Percentiles rank a stretch among this genome's conserved stretches.
These are phyloP conservation scores for Stachybotrys chlorohalonatus DNA, from an alignment of 2,329 filamentous ascomycete species.

Conservation along the genomic window DNA sequence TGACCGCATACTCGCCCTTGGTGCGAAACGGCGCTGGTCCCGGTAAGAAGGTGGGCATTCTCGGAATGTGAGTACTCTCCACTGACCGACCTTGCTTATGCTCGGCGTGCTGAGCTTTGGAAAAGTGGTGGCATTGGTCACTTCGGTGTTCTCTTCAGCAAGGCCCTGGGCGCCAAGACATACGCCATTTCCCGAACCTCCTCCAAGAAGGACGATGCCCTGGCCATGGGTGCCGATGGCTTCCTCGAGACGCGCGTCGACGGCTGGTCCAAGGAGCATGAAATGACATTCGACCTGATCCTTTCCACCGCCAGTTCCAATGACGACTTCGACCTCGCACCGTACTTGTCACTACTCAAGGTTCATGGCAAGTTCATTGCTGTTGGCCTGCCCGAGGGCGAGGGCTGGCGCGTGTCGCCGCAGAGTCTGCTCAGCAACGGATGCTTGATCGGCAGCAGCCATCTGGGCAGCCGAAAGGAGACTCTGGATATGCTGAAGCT, in stretches of 20 bases:
- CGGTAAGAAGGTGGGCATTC: conserved; percentile 53
- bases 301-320: conserved; percentile 32
- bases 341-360: conserved; percentile 49
- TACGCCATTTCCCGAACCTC: conserved; percentile 42
- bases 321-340: conserved; percentile 41
- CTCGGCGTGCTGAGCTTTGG: conserved; percentile 11
- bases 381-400: conserved; percentile 51
- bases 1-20: conserved; percentile 54
- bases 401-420: conserved; percentile 32
- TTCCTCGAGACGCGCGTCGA: conserved; percentile 15
- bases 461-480: conserved; percentile 36
- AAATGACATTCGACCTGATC: conserved; percentile 41
- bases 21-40: conserved; percentile 50
- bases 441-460: conserved; percentile 29
- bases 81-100: neutral
- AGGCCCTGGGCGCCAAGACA: conserved; percentile 51
- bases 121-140: conserved; percentile 51
- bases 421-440: conserved; percentile 48
- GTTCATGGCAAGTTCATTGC: conserved; percentile 52
- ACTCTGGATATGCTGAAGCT: conserved; percentile 46
- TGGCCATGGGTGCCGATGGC: conserved; percentile 43
- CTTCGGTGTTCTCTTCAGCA: conserved; percentile 54
- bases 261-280: conserved; percentile 40
- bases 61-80: conserved; percentile 17
- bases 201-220: conserved; percentile 39